phyloP scores from a whole-genome alignment of 2,329 filamentous ascomycete genomes.

The Ophidiomyces ophidiicola region DNA sequence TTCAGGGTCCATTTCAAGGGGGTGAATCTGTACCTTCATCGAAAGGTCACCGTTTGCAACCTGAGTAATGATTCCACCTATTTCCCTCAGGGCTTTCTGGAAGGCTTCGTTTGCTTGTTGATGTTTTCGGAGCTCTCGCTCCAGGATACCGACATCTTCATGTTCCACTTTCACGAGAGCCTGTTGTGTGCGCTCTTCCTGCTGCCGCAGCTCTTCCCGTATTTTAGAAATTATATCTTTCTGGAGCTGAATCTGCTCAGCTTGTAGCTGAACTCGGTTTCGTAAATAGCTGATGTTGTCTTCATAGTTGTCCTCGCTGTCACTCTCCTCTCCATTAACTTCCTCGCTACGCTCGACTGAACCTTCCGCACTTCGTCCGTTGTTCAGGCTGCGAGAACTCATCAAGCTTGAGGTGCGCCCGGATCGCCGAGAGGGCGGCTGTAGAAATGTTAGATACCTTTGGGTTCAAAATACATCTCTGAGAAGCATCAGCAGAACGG shows the following conservation, averaged over 20 bases:
- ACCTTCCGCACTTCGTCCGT: constrained; percentile 20
- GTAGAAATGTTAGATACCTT: constrained; percentile 16
- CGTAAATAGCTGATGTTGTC: constrained; percentile 75
- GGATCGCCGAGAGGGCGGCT: constrained; percentile 29
- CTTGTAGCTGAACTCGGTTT: constrained; percentile 87
- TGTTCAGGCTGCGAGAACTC: constrained; percentile 22
- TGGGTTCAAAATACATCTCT: not conserved
- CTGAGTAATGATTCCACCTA: constrained; percentile 92
- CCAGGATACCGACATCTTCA: constrained; percentile 75
- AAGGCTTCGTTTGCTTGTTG: constrained; percentile 98
- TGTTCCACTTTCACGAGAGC: constrained; percentile 73
- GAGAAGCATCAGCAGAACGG: constrained; percentile 10
- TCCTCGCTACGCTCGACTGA: constrained; percentile 23
- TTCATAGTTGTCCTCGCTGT: constrained; percentile 46
- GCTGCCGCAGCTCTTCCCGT: constrained; percentile 71
- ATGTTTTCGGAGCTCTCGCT: constrained; percentile 90
- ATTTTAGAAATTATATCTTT: constrained; percentile 75
- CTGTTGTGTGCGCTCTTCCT: constrained; percentile 72
- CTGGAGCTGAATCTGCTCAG: constrained; percentile 79
- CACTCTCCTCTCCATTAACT: constrained; percentile 32
- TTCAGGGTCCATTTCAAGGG: constrained; percentile 93
- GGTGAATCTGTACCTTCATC: constrained; percentile 93
- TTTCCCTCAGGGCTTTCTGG: constrained; percentile 91
- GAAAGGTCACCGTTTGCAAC: constrained; percentile 91
- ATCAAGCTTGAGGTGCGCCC: constrained; percentile 28